Base-by-base conservation (phyloP, 148 eudicot species). In the Rhododendron mucronatum region DNA sequence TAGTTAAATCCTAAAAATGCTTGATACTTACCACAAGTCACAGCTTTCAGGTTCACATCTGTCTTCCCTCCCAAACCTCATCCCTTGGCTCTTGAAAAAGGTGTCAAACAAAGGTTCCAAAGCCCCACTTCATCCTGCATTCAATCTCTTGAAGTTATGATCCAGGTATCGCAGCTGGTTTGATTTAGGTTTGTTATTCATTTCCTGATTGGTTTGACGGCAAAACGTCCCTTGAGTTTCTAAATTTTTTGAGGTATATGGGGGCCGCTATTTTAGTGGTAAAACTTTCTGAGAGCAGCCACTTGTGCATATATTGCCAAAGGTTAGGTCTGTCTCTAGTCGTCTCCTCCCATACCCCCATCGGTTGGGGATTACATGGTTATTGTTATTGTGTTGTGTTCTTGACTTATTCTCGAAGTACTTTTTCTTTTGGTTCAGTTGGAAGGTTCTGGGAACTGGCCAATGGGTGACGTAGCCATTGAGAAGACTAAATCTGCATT, bases 401-500 rank as follows among this genome's bases (percentile, higher is more conserved):
- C 79, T 53, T 53, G 63, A 55, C 41, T 47, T 67, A 59, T 86
- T 51, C 9, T 85, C 6, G 14, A 48, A 76, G 30, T 82, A 28
- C 35, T 73, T 88, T 57, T 78, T 77, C 51, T 37, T 45, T 87
- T 87, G 85, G 71, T 83, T 82, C 85, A 96, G 99, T 89, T 96
- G 90, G 98, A 97, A 88, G 99, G 99, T 83, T 97, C 99, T 82
- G 98, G 99, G 55, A 95, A 93, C 87, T 97, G 99, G 99, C 99
- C 98, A 80, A 91, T 94, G 96, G 95, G 95, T 91, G 96, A 94
- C 83, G 87, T 90, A 85, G 94, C 95, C 44, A 90, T 97, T 81
- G 98, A 97, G 91, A 97, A 97, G 90, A 97, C 98, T 77, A 97
- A 97, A 92, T 86, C 94, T 83, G 98, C 98, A 83, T 97, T 95